These are phyloP conservation scores for Bacterosira constricta DNA, from an alignment of 108 stramenopile species.

Conservation along the genomic window DNA sequence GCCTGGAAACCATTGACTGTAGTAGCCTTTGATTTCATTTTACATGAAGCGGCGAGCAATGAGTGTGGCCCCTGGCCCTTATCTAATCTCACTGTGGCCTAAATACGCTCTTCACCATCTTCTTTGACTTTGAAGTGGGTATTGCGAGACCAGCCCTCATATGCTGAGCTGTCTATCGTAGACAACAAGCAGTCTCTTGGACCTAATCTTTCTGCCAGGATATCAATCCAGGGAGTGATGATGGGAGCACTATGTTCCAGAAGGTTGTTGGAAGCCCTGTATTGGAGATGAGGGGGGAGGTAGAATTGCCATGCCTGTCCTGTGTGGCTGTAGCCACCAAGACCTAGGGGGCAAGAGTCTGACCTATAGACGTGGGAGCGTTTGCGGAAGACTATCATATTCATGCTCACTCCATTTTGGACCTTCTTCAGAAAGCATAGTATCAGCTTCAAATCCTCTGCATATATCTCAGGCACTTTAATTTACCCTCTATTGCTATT, in stretches of 20 bases:
- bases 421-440: not conserved
- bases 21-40: not conserved
- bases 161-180: conserved; percentile 8
- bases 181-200: not conserved
- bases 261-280: conserved; percentile 24
- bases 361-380: conserved; percentile 8
- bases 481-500: too few species aligned
- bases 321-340: conserved; percentile 10
- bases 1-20: conserved; percentile 34
- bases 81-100: too few species aligned
- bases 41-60: not conserved
- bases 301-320: conserved; percentile 15
- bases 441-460: too few species aligned
- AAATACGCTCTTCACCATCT: too few species aligned
- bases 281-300: not conserved
- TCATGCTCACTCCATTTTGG: conserved; percentile 9
- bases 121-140: not conserved
- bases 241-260: conserved; percentile 18
- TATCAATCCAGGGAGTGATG: conserved; percentile 9
- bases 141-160: conserved; percentile 4
- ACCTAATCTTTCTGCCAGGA: not conserved
- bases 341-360: conserved; percentile 19
- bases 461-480: too few species aligned
- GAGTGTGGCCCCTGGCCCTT: too few species aligned
- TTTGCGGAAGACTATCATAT: not conserved